Evolutionary conservation across 352 stramenopile genomes (phyloP).

Genomic region (Peronospora belbahrii): DNA sequence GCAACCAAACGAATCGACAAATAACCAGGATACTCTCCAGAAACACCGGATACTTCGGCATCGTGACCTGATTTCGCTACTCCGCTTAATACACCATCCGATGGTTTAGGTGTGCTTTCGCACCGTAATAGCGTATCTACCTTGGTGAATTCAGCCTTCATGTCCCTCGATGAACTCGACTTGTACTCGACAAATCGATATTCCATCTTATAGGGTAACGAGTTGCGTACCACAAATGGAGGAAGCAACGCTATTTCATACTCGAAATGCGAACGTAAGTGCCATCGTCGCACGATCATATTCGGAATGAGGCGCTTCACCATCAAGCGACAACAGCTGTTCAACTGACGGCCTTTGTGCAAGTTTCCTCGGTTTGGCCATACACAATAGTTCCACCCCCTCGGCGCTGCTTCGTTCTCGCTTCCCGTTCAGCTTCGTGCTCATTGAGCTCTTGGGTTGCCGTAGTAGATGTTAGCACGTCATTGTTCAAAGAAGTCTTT

Average conservation of each 20-base stretch:
- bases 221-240: slow-evolving; percentile 80
- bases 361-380: slow-evolving; percentile 65
- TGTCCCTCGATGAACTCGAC: slow-evolving; percentile 37
- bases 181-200: slow-evolving; percentile 83
- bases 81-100: slow-evolving; percentile 37
- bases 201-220: slow-evolving; percentile 75
- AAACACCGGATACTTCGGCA: slow-evolving; percentile 65
- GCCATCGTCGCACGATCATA: slow-evolving; percentile 67
- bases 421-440: slow-evolving; percentile 37
- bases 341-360: too few relatives aligned
- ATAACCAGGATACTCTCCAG: slow-evolving; percentile 60
- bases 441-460: slow-evolving; percentile 53
- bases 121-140: slow-evolving; percentile 47
- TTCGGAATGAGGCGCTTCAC: slow-evolving; percentile 68
- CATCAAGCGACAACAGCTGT: too few relatives aligned
- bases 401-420: slow-evolving; percentile 46
- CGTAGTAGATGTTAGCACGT: slow-evolving; percentile 50
- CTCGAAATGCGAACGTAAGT: slow-evolving; percentile 66
- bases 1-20: slow-evolving; percentile 53
- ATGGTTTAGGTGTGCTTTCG: slow-evolving; percentile 22
- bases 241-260: slow-evolving; percentile 73
- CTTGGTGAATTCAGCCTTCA: slow-evolving; percentile 43
- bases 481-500: slow-evolving; percentile 66
- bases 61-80: slow-evolving; percentile 60
- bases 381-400: slow-evolving; percentile 60